Base-by-base conservation (phyloP, 345 rosid species). In the Noccaea caerulescens region DNA sequence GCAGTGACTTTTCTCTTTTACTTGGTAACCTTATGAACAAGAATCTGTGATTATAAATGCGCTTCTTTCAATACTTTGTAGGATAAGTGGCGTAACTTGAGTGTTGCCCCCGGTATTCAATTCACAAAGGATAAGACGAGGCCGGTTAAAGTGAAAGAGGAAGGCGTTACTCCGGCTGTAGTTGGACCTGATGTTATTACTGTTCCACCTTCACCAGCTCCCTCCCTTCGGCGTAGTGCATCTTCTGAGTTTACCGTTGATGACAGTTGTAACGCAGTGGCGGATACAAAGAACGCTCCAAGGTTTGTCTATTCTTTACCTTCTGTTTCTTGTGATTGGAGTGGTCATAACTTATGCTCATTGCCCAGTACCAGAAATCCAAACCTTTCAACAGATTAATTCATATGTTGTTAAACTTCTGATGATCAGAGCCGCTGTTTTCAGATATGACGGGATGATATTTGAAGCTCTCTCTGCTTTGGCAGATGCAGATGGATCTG, bases 21-120 rank as follows among this genome's bases (percentile, higher is more conserved):
- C 36, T 50, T 37, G 32, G 46, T 73, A 7, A 25, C 50, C 4
- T 20, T 58, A 14, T 34, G 50, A 23, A 52, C 12, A 54, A 52
- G 16, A 27, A 45, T 66, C 25, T 65, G 6, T 30, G 42, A 9
- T 38, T 64, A 14, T 65, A 0, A 33, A 30, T 66, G 46, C 45
- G 32, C 30, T 27, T 27, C 30, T 68, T 67, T 34, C 36, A 4
- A 53, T 55, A 10, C 14, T 63, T 46, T 33, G 0, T 70, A 94
- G 99, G 99, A 94, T 71, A 94, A 94, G 71, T 94, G 97, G 99
- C 80, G 97, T 73, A 89, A 93, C 77, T 73, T 91, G 94, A 78
- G 79, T 62, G 94, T 87, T 44, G 6, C 72, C 2, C 76, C 80
- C 0, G 54, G 39, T 63, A 72, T 78, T 50, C 89, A 77, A 76